Conservation (phyloP, 805 yeast species). For the Naumovozyma castellii region DNA sequence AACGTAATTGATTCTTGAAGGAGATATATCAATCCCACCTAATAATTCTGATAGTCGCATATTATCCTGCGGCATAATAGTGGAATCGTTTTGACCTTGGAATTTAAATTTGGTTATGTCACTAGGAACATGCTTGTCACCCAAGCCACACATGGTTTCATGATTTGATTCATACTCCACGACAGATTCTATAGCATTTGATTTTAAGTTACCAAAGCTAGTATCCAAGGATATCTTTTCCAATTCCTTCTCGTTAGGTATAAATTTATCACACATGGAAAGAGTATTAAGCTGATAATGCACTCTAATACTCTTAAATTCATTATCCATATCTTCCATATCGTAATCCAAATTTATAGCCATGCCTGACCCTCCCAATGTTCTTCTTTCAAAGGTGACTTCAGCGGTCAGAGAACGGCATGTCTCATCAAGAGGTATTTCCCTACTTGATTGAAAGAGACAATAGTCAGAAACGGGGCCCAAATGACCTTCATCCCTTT, state of each 20-base stretch:
- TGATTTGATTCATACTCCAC: slow-evolving; percentile 10
- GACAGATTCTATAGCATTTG: too few relatives aligned
- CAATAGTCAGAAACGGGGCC: slow-evolving; percentile 6
- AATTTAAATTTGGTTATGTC: slow-evolving; percentile 18
- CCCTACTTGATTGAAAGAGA: slow-evolving; percentile 6
- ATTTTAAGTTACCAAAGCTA: too few relatives aligned
- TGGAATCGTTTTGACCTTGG: slow-evolving; percentile 14
- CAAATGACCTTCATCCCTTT: too few relatives aligned
- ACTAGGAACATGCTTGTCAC: slow-evolving; percentile 8
- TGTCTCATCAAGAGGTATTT: not conserved
- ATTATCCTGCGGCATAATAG: slow-evolving; percentile 9
- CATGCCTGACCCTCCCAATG: not conserved
- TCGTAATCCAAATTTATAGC: slow-evolving; percentile 12
- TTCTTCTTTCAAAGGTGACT: not conserved
- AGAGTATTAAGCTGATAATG: slow-evolving; percentile 17
- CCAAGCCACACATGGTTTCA: slow-evolving; percentile 11
- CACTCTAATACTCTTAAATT: slow-evolving; percentile 11
- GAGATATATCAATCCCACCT: slow-evolving; percentile 26
- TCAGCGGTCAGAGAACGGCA: not conserved
- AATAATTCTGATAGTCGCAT: slow-evolving; percentile 1
- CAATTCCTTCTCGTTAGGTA: not conserved
- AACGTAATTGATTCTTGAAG: slow-evolving; percentile 23
- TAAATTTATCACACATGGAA: slow-evolving; percentile 11
- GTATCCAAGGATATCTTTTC: too few relatives aligned
- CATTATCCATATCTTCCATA: slow-evolving; percentile 3